These are phyloP conservation scores for Ogataea salicorniae DNA, from an alignment of 805 yeast species.

Conservation along the genomic window DNA sequence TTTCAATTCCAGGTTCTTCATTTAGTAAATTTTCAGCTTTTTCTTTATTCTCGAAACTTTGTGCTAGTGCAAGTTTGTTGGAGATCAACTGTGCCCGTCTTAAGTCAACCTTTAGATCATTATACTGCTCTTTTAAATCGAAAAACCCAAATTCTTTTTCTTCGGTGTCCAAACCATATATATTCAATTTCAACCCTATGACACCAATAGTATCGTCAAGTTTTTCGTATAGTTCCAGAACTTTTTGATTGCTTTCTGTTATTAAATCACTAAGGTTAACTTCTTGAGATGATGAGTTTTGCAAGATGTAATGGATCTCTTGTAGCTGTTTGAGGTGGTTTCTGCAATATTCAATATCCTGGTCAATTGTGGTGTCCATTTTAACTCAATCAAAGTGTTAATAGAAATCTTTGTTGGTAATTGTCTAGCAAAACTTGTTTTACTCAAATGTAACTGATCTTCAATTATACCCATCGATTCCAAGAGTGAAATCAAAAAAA, in stretches of 20 bases:
- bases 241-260: constrained; percentile 7
- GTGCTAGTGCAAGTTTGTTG: constrained; percentile 17
- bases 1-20: not conserved
- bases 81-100: constrained; percentile 25
- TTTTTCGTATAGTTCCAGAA: constrained; percentile 17
- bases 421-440: not conserved
- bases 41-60: constrained; percentile 1
- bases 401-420: no score
- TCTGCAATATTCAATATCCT: not conserved
- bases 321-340: not conserved
- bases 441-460: not conserved
- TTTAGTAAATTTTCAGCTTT: constrained; percentile 4
- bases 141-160: constrained; percentile 9
- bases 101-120: constrained; percentile 23
- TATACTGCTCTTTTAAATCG: constrained; percentile 19
- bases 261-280: constrained; percentile 3
- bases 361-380: not conserved
- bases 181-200: constrained; percentile 8
- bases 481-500: not conserved
- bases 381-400: no score
- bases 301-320: not conserved
- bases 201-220: constrained; percentile 12
- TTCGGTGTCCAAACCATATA: constrained; percentile 3
- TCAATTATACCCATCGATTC: no score
- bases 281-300: not conserved